These are phyloP conservation scores for Brettanomyces custersianus DNA, from an alignment of 805 yeast genomes.

Conservation along the genomic window DNA sequence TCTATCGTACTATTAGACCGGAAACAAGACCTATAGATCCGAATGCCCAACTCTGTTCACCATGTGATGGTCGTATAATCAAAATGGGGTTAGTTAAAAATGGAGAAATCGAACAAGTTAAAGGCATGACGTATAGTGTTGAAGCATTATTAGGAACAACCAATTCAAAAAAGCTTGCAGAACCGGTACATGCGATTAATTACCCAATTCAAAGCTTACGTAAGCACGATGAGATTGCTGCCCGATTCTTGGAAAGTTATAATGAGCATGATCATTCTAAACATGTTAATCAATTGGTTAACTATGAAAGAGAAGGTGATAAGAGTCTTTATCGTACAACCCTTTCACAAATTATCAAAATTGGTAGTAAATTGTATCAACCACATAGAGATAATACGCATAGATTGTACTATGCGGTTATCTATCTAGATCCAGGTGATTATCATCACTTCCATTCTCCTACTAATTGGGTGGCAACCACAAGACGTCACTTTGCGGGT, in stretches of 20 bases:
- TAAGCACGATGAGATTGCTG: conserved; percentile 1
- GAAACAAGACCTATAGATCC: conserved; percentile 69
- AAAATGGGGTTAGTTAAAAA: conserved; percentile 67
- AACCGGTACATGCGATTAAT: conserved; percentile 31
- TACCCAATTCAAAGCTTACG: conserved; percentile 1
- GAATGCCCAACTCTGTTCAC: conserved; percentile 66
- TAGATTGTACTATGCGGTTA: conserved; percentile 76
- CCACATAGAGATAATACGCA: conserved; percentile 27
- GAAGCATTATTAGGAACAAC: conserved; percentile 75
- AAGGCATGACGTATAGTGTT: conserved; percentile 88
- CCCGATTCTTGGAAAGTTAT: conserved; percentile 14
- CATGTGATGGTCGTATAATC: conserved; percentile 87
- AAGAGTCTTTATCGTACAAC: conserved; percentile 32
- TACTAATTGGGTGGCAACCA: conserved; percentile 86
- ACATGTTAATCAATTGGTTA: conserved; percentile 17
- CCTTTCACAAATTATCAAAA: conserved; percentile 17
- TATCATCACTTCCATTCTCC: conserved; percentile 97
- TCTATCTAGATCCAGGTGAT: conserved; percentile 96
- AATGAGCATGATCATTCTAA: conserved; percentile 17
- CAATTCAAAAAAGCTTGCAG: conserved; percentile 37
- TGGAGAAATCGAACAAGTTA: conserved; percentile 93
- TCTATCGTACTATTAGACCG: conserved; percentile 72
- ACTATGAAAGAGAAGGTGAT: conserved; percentile 62
- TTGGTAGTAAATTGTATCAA: conserved; percentile 10
- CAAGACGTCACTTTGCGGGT: conserved; percentile 93